These are phyloP conservation scores for Selaginella moellendorffii DNA, from an alignment of 75 land plant species.

Conservation along the genomic window DNA sequence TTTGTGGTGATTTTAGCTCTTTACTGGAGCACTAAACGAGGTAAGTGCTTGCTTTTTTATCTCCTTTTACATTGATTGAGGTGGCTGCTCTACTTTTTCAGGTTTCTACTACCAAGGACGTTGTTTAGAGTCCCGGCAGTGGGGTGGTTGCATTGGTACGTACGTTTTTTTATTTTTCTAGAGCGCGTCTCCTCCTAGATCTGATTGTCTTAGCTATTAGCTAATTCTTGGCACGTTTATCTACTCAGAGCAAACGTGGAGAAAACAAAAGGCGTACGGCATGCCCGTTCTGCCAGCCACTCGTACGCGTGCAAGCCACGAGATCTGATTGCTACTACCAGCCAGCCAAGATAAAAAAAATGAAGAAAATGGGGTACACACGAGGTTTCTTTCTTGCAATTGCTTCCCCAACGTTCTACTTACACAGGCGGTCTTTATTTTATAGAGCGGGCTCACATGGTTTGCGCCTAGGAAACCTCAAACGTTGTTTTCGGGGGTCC, in stretches of 20 bases:
- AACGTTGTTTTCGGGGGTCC: slow-evolving; percentile 1
- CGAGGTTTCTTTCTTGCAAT: no score
- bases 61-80: not conserved
- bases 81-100: no score
- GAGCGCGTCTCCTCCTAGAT: no score
- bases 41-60: not conserved
- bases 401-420: not conserved
- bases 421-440: not conserved
- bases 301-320: not conserved
- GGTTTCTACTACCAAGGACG: not conserved
- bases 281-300: not conserved
- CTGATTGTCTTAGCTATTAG: not conserved
- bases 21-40: not conserved
- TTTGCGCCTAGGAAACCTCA: not conserved
- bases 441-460: not conserved
- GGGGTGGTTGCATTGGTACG: not conserved
- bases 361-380: no score
- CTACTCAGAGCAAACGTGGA: not conserved
- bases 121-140: not conserved
- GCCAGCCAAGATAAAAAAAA: no score
- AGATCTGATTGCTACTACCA: not conserved
- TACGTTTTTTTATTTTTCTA: no score
- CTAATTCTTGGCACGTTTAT: not conserved
- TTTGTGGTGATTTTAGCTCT: not conserved
- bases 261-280: not conserved